Conservation (phyloP, 164 flowering plant species). For the Platanus orientalis region DNA sequence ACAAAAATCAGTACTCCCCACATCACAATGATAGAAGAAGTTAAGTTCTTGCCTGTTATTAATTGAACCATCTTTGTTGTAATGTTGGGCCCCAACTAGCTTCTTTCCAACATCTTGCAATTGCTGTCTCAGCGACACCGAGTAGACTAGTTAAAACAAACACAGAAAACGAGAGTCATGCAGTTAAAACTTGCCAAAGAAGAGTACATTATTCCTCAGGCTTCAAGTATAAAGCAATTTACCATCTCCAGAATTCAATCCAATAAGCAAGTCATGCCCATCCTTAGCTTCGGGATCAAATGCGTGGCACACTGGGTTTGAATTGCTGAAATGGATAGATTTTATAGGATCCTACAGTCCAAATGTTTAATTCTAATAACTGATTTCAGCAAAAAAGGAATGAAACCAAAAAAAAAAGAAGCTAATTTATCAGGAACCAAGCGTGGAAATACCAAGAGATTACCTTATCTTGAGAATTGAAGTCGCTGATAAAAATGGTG, state of each 20-base stretch:
- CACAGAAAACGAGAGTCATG: conserved; percentile 1
- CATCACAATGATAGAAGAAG: neutral
- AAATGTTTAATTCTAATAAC: neutral
- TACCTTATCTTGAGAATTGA: conserved; percentile 94
- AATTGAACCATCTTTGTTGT: conserved; percentile 88
- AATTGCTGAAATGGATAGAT: conserved; percentile 78
- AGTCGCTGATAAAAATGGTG: conserved; percentile 73
- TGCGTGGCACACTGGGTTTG: conserved; percentile 95
- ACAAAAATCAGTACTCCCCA: neutral
- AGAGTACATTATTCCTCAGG: neutral
- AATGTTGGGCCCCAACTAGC: conserved; percentile 92
- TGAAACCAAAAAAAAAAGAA: neutral
- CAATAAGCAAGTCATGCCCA: conserved; percentile 95
- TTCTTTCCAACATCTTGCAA: conserved; percentile 92
- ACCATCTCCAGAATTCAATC: conserved; percentile 94
- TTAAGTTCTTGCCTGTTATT: conserved; percentile 60
- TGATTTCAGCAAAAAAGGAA: neutral
- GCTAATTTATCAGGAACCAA: too few species aligned
- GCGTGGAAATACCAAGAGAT: neutral
- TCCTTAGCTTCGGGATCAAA: conserved; percentile 90
- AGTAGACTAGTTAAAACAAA: conserved; percentile 51
- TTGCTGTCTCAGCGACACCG: conserved; percentile 88
- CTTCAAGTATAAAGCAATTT: conserved; percentile 8
- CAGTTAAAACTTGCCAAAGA: conserved; percentile 1
- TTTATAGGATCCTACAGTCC: conserved; percentile 88